These are phyloP conservation scores for Naumovozyma castellii DNA, from an alignment of 805 yeast species.

Conservation along the genomic window DNA sequence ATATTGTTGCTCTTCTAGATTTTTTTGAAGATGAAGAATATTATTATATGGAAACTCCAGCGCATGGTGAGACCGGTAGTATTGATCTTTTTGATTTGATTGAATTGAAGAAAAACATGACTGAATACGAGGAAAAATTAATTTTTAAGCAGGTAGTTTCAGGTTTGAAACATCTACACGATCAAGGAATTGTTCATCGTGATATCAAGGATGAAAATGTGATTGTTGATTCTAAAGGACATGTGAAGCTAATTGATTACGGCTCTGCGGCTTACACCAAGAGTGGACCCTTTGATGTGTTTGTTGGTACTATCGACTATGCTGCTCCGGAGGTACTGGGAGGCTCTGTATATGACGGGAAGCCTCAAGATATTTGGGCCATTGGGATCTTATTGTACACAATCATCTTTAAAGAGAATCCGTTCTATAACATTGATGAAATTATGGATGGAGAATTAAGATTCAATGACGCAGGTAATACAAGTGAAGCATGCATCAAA, in stretches of 20 bases:
- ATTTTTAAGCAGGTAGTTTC: slow-evolving; percentile 72
- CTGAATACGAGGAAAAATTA: slow-evolving; percentile 62
- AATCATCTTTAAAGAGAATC: slow-evolving; percentile 82
- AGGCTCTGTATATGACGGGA: slow-evolving; percentile 83
- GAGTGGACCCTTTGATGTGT: slow-evolving; percentile 91
- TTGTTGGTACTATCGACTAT: slow-evolving; percentile 93
- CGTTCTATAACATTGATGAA: slow-evolving; percentile 88
- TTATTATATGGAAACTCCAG: slow-evolving; percentile 83
- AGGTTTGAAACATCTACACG: slow-evolving; percentile 72
- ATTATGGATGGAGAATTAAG: slow-evolving; percentile 80
- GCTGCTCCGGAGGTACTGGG: slow-evolving; percentile 92
- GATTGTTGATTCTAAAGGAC: slow-evolving; percentile 71
- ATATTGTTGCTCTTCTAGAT: slow-evolving; percentile 73
- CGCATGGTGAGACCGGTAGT: slow-evolving; percentile 82
- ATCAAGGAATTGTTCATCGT: slow-evolving; percentile 79
- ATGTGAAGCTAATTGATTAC: slow-evolving; percentile 79
- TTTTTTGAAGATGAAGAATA: slow-evolving; percentile 85
- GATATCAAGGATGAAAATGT: slow-evolving; percentile 93
- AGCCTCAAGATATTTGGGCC: slow-evolving; percentile 95
- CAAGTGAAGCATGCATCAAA: slow-evolving; percentile 48
- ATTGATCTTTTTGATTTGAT: slow-evolving; percentile 87
- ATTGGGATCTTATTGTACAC: slow-evolving; percentile 88
- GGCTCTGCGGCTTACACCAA: slow-evolving; percentile 88
- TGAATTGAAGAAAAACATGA: slow-evolving; percentile 70
- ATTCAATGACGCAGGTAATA: slow-evolving; percentile 28